Evolutionary conservation across 306 rosid species (phyloP), one percentile per base, ranked within the genome.

Genomic region (Begonia peltatifolia): DNA sequence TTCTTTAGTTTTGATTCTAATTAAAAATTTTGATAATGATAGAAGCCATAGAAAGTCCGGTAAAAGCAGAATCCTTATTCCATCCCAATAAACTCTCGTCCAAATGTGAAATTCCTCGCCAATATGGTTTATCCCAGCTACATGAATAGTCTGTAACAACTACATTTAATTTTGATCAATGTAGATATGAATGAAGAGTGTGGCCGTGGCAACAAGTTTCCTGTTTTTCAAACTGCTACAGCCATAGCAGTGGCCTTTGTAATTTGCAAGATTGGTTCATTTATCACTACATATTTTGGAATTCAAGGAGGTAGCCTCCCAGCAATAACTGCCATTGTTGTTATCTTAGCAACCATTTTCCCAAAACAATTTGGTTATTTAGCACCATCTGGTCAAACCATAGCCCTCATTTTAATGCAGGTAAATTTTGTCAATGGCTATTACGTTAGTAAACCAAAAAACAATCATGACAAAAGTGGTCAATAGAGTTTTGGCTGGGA

Each of bases 331-430:
- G 85, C 81, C 11, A 52, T 74, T 62, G 72, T 73, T 30, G 83
- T 82, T 64, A 57, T 79, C 55, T 60, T 82, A 61, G 92, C 92
- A 13, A 76, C 84, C 42, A 11, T 72, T 63, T 58, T 76, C 38
- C 87, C 92, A 14, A 71, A 54, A 65, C 64, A 72, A 57, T 59
- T 74, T 16, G 70, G 68, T 57, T 70, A 70, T 55, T 74, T 85
- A 46, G 74, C 83, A 53, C 79, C 84, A 42, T 63, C 79, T 9
- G 84, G 75, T 54, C 83, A 82, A 61, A 65, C 74, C 18, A 43
- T 82, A 62, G 83, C 85, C 17, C 46, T 72, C 44, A 58, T 85
- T 56, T 59, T 86, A 68, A 63, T 86, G 78, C 83, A 79, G 88
- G 85, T 86, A 77, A 54, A 17, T 50, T 30, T 30, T 30, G 9